Evolutionary conservation across 1,139 yeast species (phyloP).

Genomic region (Pichia sorboxylosa): DNA sequence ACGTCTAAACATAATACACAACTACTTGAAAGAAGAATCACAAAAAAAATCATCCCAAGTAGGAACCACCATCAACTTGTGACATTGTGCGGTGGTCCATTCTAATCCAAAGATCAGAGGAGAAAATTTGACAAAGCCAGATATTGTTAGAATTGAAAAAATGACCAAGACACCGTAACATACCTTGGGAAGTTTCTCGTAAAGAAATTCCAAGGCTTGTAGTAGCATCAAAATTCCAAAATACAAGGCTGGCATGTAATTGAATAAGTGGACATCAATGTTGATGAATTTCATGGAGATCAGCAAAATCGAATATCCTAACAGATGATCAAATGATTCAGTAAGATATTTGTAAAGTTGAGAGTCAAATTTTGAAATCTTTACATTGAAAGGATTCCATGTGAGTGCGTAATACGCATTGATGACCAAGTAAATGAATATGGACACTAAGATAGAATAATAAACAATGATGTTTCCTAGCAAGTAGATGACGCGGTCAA

Average conservation of each 20-base stretch:
- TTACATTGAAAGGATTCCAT: conserved; percentile 15
- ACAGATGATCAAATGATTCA: conserved; percentile 16
- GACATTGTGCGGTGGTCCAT: conserved; percentile 41
- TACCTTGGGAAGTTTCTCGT: conserved; percentile 23
- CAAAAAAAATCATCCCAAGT: conserved; percentile 11
- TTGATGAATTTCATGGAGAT: conserved; percentile 42
- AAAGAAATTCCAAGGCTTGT: conserved; percentile 28
- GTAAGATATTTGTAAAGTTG: conserved; percentile 8
- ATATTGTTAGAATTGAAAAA: conserved; percentile 24
- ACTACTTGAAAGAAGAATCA: not conserved
- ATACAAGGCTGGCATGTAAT: conserved; percentile 50
- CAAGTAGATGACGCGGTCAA: conserved; percentile 27
- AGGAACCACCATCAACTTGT: conserved; percentile 11
- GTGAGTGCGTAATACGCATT: conserved; percentile 9
- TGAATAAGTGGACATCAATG: conserved; percentile 45
- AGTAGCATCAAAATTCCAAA: conserved; percentile 47
- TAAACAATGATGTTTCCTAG: conserved; percentile 51
- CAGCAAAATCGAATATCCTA: conserved; percentile 52
- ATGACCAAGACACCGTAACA: conserved; percentile 25
- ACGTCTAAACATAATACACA: too few relatives aligned
- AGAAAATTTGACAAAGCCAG: conserved; percentile 30
- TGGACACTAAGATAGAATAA: conserved; percentile 22
- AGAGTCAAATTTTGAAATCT: conserved; percentile 1
- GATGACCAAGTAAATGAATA: conserved; percentile 4
- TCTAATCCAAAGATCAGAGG: conserved; percentile 38